Evolutionary conservation across 495 filamentous ascomycete genomes (phyloP), one percentile per base, ranked within the genome.

Genomic region (Penicillium taxi): DNA sequence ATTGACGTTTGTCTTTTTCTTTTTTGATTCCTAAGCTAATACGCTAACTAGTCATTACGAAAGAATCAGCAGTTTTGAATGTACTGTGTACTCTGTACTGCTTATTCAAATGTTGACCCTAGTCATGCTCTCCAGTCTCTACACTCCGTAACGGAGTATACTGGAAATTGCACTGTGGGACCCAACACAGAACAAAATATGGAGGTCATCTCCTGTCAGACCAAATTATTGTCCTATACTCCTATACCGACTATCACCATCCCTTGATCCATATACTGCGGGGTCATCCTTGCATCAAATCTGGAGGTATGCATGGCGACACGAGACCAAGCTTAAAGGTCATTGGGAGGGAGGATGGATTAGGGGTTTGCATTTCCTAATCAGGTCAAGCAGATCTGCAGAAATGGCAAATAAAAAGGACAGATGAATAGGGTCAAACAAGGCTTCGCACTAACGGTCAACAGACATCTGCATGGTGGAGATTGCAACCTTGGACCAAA

Each of bases 271-370:
- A 36, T 44, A 26, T 39, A 31, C 49, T 56, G 52, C 49, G 52
- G 52, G 52, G 52, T 56, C 24, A 48, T 53, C 41, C 49, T 50
- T 45, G 35, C 39, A 13, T 15, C 26, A 45, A 20, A 38, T 37
- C 41, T 53, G 35, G 40, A 26, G 40, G 25, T 32, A 39, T 51
- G 44, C 48, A 45, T 42, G 39, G 32, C 26, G 37, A 47, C 43
- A 44, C 45, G 41, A 45, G 43, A 48, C 39, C 39, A 9, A 23
- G 37, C 5, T 11, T 17, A 14, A 18, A 20, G 16, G 31, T 36
- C 15, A 41, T 45, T 46, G 39, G 44, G 20, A 26, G 30, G 34
- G 8, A 29, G 26, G n/a, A 26, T 8, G 7, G 26, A 29, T 29
- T 28, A 13, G 7, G n/a, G n/a, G n/a, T n/a, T n/a, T n/a, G n/a